Base-by-base conservation (phyloP, 805 yeast genomes). In the Barnettozyma wickerhamii region DNA sequence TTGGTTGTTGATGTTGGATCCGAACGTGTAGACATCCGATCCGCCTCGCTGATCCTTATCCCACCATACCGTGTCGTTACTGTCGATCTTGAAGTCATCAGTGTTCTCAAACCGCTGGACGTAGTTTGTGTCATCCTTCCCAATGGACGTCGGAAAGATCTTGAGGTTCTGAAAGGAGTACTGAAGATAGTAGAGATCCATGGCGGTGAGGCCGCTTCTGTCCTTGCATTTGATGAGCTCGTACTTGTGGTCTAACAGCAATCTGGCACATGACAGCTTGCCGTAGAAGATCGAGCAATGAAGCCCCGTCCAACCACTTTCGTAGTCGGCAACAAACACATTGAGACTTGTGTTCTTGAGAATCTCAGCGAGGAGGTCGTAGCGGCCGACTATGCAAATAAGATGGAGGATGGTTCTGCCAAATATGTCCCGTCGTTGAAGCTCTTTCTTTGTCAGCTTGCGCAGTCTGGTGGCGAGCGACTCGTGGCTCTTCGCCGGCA, bases 261-360 rank as follows among this genome's bases (percentile, higher is more conserved):
- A 59, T 39, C 68, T 71, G 9, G 81, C 79, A 53, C 83, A 73
- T 15, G 71, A 54, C 31, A 81, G 62, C 40, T 81, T 68, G 26
- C 79, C 84, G 46, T 74, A 63, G 48, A 68, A 75, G 12, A 84
- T 63, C 4, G 88, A 77, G 45, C 79, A 74, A 59, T 90, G 96
- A 21, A 90, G 65, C 19, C 87, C 77, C 32, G 85, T 84, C 83
- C 95, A 89, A 2, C 87, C 84, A 55, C 77, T 86, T 59, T 89
- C 96, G 38, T 65, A 66, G 58, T 90, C 96, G 2, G 67, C 61
- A 0, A 72, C 52, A 4, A 62, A 50, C 2, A 71, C 49, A 39
- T 79, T 77, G 18, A 74, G 53, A 14, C 71, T 69, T 7, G 72
- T 68, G 46, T 55, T 71, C 38, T 66, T 68, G 30, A 83, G 58